Evolutionary conservation across 2,329 filamentous ascomycete genomes (phyloP).

Genomic region (Ophiostoma ulmi): DNA sequence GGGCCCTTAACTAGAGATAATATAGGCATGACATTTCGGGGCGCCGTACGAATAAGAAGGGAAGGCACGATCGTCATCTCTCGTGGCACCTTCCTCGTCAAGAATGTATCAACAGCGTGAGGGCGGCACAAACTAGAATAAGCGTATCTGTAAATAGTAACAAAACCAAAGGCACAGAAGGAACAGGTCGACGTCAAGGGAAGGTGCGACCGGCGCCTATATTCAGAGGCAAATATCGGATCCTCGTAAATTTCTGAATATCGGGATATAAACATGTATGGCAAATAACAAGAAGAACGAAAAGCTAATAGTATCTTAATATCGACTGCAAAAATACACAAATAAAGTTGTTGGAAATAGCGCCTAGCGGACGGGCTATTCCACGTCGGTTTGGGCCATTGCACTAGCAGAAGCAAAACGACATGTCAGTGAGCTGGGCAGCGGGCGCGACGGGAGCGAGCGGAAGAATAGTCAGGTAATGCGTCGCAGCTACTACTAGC

Average conservation of each 20-base stretch:
- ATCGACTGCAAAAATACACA: neutral
- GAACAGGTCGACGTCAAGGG: neutral
- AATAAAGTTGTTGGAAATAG: neutral
- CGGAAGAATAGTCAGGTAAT: conserved; percentile 13
- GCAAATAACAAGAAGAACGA: neutral
- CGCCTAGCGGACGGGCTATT: conserved; percentile 11
- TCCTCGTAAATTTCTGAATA: neutral
- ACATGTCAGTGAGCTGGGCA: conserved; percentile 13
- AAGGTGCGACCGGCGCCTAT: neutral
- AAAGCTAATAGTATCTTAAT: neutral
- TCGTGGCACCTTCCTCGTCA: conserved; percentile 5
- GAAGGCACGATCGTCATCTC: neutral
- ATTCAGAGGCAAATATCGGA: neutral
- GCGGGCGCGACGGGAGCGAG: conserved; percentile 15
- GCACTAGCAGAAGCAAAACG: conserved; percentile 14
- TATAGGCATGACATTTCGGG: conserved; percentile 2
- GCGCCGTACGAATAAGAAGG: neutral
- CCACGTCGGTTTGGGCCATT: neutral
- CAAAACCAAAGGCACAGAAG: neutral
- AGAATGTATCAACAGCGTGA: neutral
- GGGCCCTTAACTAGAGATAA: neutral
- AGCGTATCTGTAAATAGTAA: neutral
- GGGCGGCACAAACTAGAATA: neutral
- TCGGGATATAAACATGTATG: neutral
- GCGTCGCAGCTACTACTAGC: neutral